Conservation (phyloP, 805 yeast genomes). For the Candida palmyrensis region DNA sequence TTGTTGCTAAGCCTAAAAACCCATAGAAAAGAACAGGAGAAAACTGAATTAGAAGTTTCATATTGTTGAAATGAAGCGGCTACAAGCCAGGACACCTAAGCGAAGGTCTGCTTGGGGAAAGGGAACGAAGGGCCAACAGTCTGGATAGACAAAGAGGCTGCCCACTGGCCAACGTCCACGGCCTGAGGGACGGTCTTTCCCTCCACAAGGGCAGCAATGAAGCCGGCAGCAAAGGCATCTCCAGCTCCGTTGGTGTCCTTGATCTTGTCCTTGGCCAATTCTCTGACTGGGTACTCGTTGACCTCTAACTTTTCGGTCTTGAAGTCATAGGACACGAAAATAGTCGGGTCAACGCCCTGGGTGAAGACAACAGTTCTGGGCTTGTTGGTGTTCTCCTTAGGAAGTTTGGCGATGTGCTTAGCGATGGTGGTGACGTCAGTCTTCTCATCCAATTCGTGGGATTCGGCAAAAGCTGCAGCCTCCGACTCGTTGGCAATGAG, state of each 20-base stretch:
- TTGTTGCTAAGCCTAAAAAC: background rate
- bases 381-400: slow-evolving; percentile 63
- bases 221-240: slow-evolving; percentile 97
- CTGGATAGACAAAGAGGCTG: slow-evolving; percentile 88
- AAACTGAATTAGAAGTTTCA: slow-evolving; percentile 1
- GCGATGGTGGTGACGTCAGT: slow-evolving; percentile 74
- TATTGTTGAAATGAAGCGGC: slow-evolving; percentile 16
- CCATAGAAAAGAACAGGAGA: no score
- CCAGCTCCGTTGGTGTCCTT: slow-evolving; percentile 98
- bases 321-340: slow-evolving; percentile 59
- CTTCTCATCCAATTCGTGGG: slow-evolving; percentile 58
- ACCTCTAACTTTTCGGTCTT: slow-evolving; percentile 41
- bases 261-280: slow-evolving; percentile 60
- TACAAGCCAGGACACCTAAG: slow-evolving; percentile 7
- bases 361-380: slow-evolving; percentile 90
- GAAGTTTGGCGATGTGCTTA: slow-evolving; percentile 69
- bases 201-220: slow-evolving; percentile 80
- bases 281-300: slow-evolving; percentile 62
- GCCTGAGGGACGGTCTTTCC: slow-evolving; percentile 57
- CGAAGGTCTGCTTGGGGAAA: slow-evolving; percentile 57
- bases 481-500: slow-evolving; percentile 96
- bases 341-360: slow-evolving; percentile 90
- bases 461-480: slow-evolving; percentile 89
- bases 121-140: slow-evolving; percentile 95
- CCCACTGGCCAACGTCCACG: slow-evolving; percentile 92